Evolutionary conservation across 129 eudicot species (phyloP).

Genomic region (Glebionis coronaria): DNA sequence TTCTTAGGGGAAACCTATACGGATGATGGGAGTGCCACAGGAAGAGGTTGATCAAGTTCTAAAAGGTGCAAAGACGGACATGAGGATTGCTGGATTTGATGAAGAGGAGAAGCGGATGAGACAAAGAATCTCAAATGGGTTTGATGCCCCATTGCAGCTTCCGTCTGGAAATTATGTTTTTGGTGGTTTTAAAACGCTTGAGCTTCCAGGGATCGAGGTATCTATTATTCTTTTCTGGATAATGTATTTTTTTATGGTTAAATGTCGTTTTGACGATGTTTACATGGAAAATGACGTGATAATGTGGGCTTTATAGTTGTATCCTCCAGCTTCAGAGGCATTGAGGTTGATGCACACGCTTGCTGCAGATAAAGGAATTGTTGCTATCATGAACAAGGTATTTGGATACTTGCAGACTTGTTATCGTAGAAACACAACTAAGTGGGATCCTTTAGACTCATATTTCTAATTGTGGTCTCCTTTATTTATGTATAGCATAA

Average conservation of each 20-base stretch:
- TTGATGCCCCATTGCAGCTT: slow-evolving; percentile 43
- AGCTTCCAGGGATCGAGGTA: slow-evolving; percentile 83
- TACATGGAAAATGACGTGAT: slow-evolving; percentile 17
- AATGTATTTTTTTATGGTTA: neutral
- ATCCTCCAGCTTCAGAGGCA: slow-evolving; percentile 90
- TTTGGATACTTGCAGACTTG: neutral
- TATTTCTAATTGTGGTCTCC: slow-evolving; percentile 24
- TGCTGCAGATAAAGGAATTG: slow-evolving; percentile 95
- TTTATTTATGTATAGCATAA: slow-evolving; percentile 55
- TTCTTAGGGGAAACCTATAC: slow-evolving; percentile 68
- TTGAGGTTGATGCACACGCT: slow-evolving; percentile 82
- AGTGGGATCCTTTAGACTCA: neutral
- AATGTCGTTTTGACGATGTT: neutral
- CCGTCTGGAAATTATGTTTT: slow-evolving; percentile 82
- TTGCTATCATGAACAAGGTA: slow-evolving; percentile 95
- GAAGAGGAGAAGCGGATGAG: slow-evolving; percentile 87
- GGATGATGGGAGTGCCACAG: slow-evolving; percentile 86
- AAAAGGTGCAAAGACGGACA: slow-evolving; percentile 47
- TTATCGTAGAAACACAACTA: neutral
- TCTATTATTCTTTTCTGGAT: neutral
- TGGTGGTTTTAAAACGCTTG: slow-evolving; percentile 75
- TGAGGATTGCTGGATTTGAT: slow-evolving; percentile 87
- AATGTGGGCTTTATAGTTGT: slow-evolving; percentile 43
- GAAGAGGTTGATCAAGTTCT: slow-evolving; percentile 79
- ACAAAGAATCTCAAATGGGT: slow-evolving; percentile 43